Evolutionary conservation across 352 stramenopile species (phyloP).

Genomic region (Phytophthora crassamura): DNA sequence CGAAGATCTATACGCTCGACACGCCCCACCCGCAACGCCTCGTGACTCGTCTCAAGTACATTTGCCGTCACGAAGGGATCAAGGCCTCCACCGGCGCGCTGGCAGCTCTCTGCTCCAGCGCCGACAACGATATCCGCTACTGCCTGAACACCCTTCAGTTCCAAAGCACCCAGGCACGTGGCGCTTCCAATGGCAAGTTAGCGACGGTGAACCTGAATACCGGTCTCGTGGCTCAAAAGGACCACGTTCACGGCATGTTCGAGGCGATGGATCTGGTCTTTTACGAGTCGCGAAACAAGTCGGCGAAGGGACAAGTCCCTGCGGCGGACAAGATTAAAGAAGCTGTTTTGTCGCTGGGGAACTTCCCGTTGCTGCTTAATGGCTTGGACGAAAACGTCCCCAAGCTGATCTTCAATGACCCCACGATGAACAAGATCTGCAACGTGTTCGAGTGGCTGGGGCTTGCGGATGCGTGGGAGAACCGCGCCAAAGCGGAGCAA

Average conservation of each 20-base stretch:
- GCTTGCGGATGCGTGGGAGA: slow-evolving; percentile 78
- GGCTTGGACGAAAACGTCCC: slow-evolving; percentile 91
- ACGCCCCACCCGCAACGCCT: slow-evolving; percentile 88
- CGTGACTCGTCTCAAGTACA: slow-evolving; percentile 91
- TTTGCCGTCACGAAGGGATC: slow-evolving; percentile 92
- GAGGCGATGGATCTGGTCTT: slow-evolving; percentile 80
- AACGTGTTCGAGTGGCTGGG: slow-evolving; percentile 87
- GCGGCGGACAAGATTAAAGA: slow-evolving; percentile 69
- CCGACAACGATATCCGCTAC: slow-evolving; percentile 94
- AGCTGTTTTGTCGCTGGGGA: slow-evolving; percentile 74
- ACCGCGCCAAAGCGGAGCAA: slow-evolving; percentile 61
- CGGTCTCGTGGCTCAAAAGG: slow-evolving; percentile 61
- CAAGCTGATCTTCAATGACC: slow-evolving; percentile 90
- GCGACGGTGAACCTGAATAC: slow-evolving; percentile 32
- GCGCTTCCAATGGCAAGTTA: slow-evolving; percentile 13
- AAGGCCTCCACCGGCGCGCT: slow-evolving; percentile 75
- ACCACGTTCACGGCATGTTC: slow-evolving; percentile 66
- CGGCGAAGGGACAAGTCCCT: slow-evolving; percentile 36
- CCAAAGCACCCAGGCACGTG: slow-evolving; percentile 64
- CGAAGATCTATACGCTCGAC: slow-evolving; percentile 94
- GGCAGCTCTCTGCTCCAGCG: slow-evolving; percentile 61
- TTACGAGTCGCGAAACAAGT: slow-evolving; percentile 67
- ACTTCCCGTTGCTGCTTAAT: slow-evolving; percentile 82
- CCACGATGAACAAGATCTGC: slow-evolving; percentile 87
- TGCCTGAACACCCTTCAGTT: slow-evolving; percentile 98